Percentiles rank a stretch among this genome's conserved stretches.
These are phyloP conservation scores for Scutellaria baicalensis DNA, from an alignment of 257 asterid species.

Conservation along the genomic window DNA sequence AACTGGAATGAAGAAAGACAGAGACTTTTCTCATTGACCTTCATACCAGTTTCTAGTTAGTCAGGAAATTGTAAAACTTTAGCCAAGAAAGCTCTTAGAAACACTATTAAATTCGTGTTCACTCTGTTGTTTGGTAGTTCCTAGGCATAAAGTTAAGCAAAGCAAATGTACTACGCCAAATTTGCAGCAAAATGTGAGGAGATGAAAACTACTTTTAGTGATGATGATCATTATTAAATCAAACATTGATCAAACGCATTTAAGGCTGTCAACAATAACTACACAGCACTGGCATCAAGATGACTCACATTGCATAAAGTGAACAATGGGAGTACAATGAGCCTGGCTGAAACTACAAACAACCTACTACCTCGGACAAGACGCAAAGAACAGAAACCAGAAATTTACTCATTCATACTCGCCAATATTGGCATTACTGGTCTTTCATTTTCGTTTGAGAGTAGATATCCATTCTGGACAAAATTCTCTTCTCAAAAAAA, in stretches of 20 bases:
- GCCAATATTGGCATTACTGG: neutral
- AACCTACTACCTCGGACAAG: neutral
- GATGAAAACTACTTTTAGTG: neutral
- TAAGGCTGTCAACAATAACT: neutral
- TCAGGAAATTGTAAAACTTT: neutral
- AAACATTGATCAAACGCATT: neutral
- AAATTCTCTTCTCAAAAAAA: neutral
- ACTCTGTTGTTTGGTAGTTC: constrained; percentile 7
- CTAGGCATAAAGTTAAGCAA: neutral
- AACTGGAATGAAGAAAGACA: neutral
- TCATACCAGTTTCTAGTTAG: constrained; percentile 6
- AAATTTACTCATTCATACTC: neutral
- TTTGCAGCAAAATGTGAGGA: constrained; percentile 1
- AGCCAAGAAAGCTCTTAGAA: neutral
- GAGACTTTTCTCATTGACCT: neutral
- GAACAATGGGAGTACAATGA: neutral
- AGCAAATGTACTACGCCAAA: neutral
- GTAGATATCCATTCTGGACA: neutral
- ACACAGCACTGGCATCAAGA: neutral
- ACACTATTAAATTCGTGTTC: neutral
- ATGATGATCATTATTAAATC: neutral
- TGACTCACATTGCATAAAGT: neutral
- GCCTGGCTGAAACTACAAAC: neutral
- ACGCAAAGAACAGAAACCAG: neutral
- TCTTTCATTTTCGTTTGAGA: neutral